These are phyloP conservation scores for Botryotinia calthae DNA, from an alignment of 2,329 filamentous ascomycete genomes.

Conservation along the genomic window DNA sequence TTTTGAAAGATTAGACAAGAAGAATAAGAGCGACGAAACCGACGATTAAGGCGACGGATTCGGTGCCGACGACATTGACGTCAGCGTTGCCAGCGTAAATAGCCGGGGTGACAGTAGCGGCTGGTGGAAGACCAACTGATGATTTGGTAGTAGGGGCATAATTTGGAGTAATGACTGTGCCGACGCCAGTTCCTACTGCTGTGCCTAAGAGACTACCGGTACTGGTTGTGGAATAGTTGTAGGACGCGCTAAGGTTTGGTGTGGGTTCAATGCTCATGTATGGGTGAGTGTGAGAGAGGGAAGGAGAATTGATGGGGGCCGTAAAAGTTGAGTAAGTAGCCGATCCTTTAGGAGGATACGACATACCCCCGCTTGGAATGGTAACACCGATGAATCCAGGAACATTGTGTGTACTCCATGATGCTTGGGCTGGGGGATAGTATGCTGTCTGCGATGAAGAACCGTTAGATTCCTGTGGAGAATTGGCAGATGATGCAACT, in stretches of 20 bases:
- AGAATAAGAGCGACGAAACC: not conserved
- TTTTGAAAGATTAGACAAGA: not conserved
- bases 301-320: not conserved
- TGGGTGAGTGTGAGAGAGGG: not conserved
- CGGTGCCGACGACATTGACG: not conserved
- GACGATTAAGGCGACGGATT: not conserved
- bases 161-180: not conserved
- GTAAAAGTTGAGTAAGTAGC: not conserved
- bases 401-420: not conserved
- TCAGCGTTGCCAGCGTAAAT: not conserved
- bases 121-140: not conserved
- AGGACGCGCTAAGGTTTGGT: not conserved
- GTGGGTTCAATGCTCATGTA: not conserved
- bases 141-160: not conserved
- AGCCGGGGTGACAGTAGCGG: not conserved
- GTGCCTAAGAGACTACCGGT: not conserved
- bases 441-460: not conserved
- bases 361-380: not conserved
- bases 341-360: not conserved
- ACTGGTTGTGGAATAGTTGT: not conserved
- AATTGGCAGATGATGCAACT: not conserved
- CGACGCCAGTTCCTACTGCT: not conserved
- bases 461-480: not conserved
- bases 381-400: conserved; percentile 6
- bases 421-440: not conserved